These are phyloP conservation scores for Crataegus laevigata DNA, from an alignment of 306 rosid genomes.

Conservation along the genomic window DNA sequence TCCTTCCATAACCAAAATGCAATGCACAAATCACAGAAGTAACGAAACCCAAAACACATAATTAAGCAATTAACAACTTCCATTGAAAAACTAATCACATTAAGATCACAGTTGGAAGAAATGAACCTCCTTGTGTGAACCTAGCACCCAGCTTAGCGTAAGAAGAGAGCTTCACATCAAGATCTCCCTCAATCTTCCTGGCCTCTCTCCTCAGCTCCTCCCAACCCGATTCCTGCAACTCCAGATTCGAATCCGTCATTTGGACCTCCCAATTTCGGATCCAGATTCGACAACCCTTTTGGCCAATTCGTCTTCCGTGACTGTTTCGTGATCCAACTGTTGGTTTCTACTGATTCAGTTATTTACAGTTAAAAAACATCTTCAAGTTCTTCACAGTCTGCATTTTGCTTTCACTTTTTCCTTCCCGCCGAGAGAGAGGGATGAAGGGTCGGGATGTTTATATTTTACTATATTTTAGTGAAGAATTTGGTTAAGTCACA, in stretches of 20 bases:
- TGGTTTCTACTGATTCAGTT: constrained; percentile 19
- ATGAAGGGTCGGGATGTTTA: background rate
- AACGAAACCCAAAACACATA: background rate
- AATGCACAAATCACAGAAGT: background rate
- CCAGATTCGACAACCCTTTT: constrained; percentile 17
- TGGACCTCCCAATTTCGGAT: constrained; percentile 29
- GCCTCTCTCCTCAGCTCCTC: constrained; percentile 95
- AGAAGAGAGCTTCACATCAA: constrained; percentile 93
- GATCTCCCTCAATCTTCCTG: constrained; percentile 95
- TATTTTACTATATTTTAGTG: too few relatives aligned
- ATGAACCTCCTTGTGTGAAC: constrained; percentile 79
- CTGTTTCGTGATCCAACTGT: constrained; percentile 4
- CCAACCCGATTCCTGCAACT: constrained; percentile 99
- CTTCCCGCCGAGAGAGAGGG: background rate
- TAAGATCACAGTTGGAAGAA: background rate
- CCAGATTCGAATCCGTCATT: constrained; percentile 65
- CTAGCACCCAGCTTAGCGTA: constrained; percentile 85
- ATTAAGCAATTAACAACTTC: background rate
- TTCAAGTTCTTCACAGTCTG: background rate
- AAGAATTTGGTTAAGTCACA: too few relatives aligned
- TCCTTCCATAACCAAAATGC: background rate
- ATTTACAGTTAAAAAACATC: constrained; percentile 21
- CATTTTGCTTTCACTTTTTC: background rate
- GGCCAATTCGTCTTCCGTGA: background rate
- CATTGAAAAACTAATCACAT: background rate